Evolutionary conservation across 345 rosid species (phyloP), one percentile per base, ranked within the genome.

Genomic region (Linum usitatissimum): DNA sequence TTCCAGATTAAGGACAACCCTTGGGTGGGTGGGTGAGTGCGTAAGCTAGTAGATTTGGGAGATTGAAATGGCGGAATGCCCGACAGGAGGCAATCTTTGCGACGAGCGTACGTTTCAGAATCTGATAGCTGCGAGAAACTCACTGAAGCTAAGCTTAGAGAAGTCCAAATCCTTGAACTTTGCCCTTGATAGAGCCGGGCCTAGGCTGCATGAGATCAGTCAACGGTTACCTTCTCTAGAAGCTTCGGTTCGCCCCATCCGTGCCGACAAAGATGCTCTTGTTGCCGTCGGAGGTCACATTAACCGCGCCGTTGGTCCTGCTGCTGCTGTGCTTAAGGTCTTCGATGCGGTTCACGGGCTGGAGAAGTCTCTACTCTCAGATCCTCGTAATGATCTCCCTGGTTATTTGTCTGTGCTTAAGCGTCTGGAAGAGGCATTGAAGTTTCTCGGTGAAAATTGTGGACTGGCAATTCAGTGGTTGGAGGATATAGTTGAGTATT

Each of bases 301-400:
- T 69, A 87, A 93, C 78, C 90, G 97, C 30, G 99, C 99, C 6
- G 97, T 93, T 42, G 97, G 95, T 53, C 99, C 99, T 55, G 99
- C 99, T 17, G 97, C 99, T 0, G 96, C 99, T 0, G 99, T 93
- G 63, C 99, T 93, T 45, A 93, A 90, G 89, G 99, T 93, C 36
- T 93, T 93, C 57, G 97, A 90, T 77, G 97, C 96, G 0, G 97
- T 93, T 28, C 96, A 93, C 62, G 99, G 99, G 20, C 83, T 93
- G 19, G 99, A 93, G 75, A 87, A 84, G 73, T 87, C 93, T 6
- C 72, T 93, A 34, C 70, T 93, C 34, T 90, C 99, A 1, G 97
- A 93, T 68, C 97, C 97, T 0, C 75, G 79, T 64, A 81, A 76
- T 49, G 95, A 93, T 71, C 84, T 93, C 4, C 81, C 96, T 0